Conservation (phyloP, 176 grass and related monocot species). For the Rhynchospora pubera region DNA sequence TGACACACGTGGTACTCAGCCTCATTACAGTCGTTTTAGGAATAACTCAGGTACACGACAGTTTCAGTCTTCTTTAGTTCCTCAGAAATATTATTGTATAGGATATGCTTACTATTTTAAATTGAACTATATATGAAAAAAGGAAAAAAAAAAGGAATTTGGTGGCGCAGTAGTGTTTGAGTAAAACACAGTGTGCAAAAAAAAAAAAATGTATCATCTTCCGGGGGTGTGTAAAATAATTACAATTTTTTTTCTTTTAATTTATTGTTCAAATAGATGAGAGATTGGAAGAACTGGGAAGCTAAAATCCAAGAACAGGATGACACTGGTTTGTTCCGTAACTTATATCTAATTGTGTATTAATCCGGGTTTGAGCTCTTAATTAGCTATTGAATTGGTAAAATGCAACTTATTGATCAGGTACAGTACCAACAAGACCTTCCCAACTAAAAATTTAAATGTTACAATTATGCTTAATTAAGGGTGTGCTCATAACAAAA, state of each 20-base stretch:
- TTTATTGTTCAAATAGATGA: conserved; percentile 27
- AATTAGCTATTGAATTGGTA: neutral
- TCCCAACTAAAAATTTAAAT: neutral
- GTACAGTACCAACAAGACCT: neutral
- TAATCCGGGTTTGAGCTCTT: neutral
- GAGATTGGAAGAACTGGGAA: conserved; percentile 60
- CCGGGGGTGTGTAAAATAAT: neutral
- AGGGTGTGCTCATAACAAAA: neutral
- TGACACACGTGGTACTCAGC: conserved; percentile 69
- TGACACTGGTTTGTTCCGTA: neutral
- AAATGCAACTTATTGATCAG: neutral
- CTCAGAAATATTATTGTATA: no score
- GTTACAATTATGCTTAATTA: neutral
- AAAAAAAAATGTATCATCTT: no score
- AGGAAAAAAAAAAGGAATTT: no score
- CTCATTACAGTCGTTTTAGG: conserved; percentile 60
- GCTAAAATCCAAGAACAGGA: conserved; percentile 29
- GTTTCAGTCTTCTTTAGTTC: no score
- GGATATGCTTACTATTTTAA: no score
- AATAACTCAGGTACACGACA: conserved; percentile 38
- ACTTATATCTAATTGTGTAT: neutral
- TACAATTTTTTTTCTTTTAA: neutral
- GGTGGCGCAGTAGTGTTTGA: no score
- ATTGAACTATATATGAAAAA: no score
- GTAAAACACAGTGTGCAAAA: no score